Base-by-base conservation (phyloP, 768 basidiomycete genomes). In the Kwoniella mangroviensis region DNA sequence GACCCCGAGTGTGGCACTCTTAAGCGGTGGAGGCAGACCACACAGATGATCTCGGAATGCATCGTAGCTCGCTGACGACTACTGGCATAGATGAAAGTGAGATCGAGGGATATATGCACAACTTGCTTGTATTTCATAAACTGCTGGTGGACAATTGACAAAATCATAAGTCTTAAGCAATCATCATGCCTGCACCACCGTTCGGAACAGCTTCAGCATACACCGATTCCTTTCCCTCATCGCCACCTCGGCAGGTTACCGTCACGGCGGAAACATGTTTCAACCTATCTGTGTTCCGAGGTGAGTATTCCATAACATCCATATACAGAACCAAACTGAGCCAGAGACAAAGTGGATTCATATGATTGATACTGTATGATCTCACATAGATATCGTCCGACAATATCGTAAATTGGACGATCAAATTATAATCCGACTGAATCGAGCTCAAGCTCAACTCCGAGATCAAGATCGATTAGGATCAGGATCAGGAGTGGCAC, bases 361-460 rank as follows among this genome's bases (percentile, higher is more conserved):
- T n/a, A n/a, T n/a, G 6, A 34, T 7, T 34, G 34, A 34, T 34
- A 34, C 34, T 4, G 6, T 34, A 7, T 34, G 34, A 34, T 17
- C 57, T 24, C 2, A n/a, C 3, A 15, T 49, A 83, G 82, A 80
- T 63, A 76, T 81, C 70, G 78, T 83, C 65, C 73, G 73, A 34
- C 78, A 83, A 55, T 83, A 83, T 60, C 75, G 82, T 15, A 77
- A 77, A 55, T 67, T 83, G 5, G 82, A 83, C 67, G 82, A 83
- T 71, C 79, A 80, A 68, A 77, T 82, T 49, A 82, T 82, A 51
- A 77, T 72, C 3, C 66, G 81, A 19, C 65, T 83, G 15, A 83
- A 83, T 66, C 72, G 82, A 43, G 79, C 82, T 0, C 75, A 74
- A 62, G 82, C 82, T 1, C 78, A 80, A 63, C 55, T 79, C 22